Percentiles rank a stretch among this genome's conserved stretches.
phyloP scores from a whole-genome alignment of 352 stramenopile genomes.

The Phytopythium vexans region DNA sequence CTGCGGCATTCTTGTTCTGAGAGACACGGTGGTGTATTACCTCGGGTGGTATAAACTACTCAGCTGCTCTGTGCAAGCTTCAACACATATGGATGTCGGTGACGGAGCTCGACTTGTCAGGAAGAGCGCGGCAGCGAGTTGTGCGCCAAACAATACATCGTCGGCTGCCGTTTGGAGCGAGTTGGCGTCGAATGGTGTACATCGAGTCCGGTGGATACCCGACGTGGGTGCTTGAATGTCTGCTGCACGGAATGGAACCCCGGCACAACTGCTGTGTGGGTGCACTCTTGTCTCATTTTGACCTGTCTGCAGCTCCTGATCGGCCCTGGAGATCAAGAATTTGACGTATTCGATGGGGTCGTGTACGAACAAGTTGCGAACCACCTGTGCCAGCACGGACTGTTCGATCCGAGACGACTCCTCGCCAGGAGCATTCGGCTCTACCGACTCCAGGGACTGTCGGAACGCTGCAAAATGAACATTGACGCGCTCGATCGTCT shows the following conservation, averaged over 20 bases:
- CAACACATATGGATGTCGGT: too few relatives aligned
- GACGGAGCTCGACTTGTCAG: slow-evolving; percentile 7
- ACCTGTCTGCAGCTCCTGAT: slow-evolving; percentile 36
- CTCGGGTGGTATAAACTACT: too few relatives aligned
- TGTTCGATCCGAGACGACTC: slow-evolving; percentile 7
- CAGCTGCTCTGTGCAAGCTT: too few relatives aligned
- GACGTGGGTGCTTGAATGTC: too few relatives aligned
- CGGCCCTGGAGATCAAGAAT: slow-evolving; percentile 28
- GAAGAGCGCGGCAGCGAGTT: slow-evolving; percentile 45
- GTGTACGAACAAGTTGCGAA: slow-evolving; percentile 36
- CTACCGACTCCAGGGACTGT: slow-evolving; percentile 14
- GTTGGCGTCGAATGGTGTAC: slow-evolving; percentile 31
- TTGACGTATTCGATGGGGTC: slow-evolving; percentile 49
- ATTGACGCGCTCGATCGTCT: slow-evolving; percentile 42
- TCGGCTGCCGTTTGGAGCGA: slow-evolving; percentile 19
- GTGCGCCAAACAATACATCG: slow-evolving; percentile 40
- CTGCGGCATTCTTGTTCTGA: too few relatives aligned
- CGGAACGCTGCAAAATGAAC: slow-evolving; percentile 24
- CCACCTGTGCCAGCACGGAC: slow-evolving; percentile 24
- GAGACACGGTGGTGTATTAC: too few relatives aligned
- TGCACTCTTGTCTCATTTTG: too few relatives aligned
- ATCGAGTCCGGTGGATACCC: too few relatives aligned
- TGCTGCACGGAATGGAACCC: too few relatives aligned
- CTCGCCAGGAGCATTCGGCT: slow-evolving; percentile 5
- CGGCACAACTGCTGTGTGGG: too few relatives aligned